Evolutionary conservation across 2,329 filamentous ascomycete genomes (phyloP), one percentile per base, ranked within the genome.

Genomic region (Chaetomiaceae sp.): DNA sequence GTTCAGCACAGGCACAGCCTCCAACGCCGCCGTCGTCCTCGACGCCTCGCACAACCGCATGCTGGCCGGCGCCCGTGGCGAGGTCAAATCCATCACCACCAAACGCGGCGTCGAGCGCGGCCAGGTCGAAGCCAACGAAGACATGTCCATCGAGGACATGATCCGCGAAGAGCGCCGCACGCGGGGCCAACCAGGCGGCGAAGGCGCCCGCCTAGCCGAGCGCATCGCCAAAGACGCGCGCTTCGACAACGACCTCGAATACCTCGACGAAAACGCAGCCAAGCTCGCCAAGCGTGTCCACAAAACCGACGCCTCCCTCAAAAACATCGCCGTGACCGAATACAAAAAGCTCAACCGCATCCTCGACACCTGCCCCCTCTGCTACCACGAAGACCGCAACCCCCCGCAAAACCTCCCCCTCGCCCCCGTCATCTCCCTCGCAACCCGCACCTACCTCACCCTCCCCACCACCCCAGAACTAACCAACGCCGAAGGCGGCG

Each of bases 81-180:
- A 97, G 69, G 87, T 92, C 50, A 91, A 85, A 60, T 73, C 81
- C 0, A 75, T 96, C 7, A 81, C 85, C 21, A 95, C 82, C 52
- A 93, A 87, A 63, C 82, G 91, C 42, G 92, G 91, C 3, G 79
- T 82, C 5, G 91, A 96, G 67, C 83, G 91, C 48, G 93, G 92
- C 1, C 77, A 83, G 7, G 87, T 99, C 5, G 82, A 88, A 60
- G 89, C 93, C 58, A 97, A 97, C 64, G 87, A 95, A 47, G 90
- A 97, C 61, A 97, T 99, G 90, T 85, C 76, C 25, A 87, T 99
- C 54, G 90, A 95, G 48, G 93, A 99, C 67, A 99, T 99, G 93
- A 83, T 99, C 16, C 83, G 89, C 23, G 91, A 97, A 68, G 93
- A 99, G 69, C 83, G 89, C 31, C 85, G 92, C 48, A 96, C 89